Evolutionary conservation across 148 eudicot species (phyloP), one percentile per base, ranked within the genome.

Genomic region (Vaccinium vitisidaea): DNA sequence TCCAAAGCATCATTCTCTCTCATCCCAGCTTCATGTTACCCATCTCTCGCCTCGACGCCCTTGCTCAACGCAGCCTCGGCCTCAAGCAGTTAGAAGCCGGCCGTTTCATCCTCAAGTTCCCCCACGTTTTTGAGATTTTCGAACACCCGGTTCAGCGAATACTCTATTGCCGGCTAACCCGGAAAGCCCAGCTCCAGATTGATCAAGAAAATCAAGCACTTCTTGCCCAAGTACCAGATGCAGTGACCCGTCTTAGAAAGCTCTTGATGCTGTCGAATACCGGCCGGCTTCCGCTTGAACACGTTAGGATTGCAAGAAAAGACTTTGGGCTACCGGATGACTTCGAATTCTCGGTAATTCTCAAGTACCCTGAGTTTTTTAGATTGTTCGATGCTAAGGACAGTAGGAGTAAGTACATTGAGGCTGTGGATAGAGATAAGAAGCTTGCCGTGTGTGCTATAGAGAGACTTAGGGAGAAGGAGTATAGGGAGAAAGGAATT

Each of bases 111-210:
- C 98, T 97, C 86, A 97, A 95, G 88, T 95, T 94, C 84, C 98
- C 99, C 21, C 93, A 90, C 73, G 87, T 97, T 32, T 97, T 97
- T 80, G 98, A 97, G 73, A 88, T 97, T 75, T 95, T 94, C 71
- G 99, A 95, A 36, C 99, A 97, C 91, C 99, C 99, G 3, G 98
- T 97, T 88, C 98, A 93, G 86, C 85, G 99, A 82, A 92, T 95
- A 3, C 88, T 97, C 53, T 94, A 95, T 87, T 91, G 94, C 78
- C 75, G 99, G n/a, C 90, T 97, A 9, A 91, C 98, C 61, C 87
- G 98, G 21, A 92, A 91, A 81, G 95, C 95, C 61, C 88, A 61
- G 58, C 80, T 84, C 36, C 99, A 97, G 88, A 93, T 97, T 81
- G 88, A 95, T 30, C 92, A 89, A 84, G 99, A 97, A 85, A 92